Base-by-base conservation (phyloP, 306 rosid genomes). In the Malus orientalis region DNA sequence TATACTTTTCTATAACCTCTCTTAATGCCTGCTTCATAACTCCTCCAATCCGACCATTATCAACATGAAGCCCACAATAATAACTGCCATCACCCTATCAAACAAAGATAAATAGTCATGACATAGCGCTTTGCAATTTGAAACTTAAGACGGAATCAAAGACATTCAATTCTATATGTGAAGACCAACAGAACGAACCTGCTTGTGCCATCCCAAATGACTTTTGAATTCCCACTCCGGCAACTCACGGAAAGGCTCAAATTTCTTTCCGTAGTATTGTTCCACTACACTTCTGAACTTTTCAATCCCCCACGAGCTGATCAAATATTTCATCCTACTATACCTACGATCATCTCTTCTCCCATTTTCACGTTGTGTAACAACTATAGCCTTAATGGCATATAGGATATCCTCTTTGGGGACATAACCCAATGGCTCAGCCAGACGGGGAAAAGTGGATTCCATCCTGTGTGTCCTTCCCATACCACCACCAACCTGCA, bases 401-500 rank as follows among this genome's bases (percentile, higher is more conserved):
- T 87, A 92, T 69, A 96, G 79, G 74, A 96, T 96, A 85, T 96
- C 98, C 82, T 92, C 91, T 87, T 96, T 96, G 3, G 98, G 98
- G 44, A 96, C 96, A 73, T 85, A 96, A 32, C 99, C 99, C 69
- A 96, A 55, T 29, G 99, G 97, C 67, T 92, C 97, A 27, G 88
- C 96, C 63, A 96, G 81, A 62, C 97, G 99, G 59, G 99, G 88
- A 63, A 96, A 96, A 63, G 99, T 96, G 67, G 86, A 68, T 70
- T 91, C 99, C 77, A 86, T 4, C 88, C 99, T 91, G 79, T 91
- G 99, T 38, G 99, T 89, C 79, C 99, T 96, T 89, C 99, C 99
- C 99, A 96, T 96, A 61, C 99, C 99, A 58, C 99, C 99, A 78
- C 99, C 99, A 85, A 96, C 99, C 99, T 96, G 90, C 80, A 85